Conservation (phyloP, 495 filamentous ascomycete genomes). For the Talaromyces wortmannii region DNA sequence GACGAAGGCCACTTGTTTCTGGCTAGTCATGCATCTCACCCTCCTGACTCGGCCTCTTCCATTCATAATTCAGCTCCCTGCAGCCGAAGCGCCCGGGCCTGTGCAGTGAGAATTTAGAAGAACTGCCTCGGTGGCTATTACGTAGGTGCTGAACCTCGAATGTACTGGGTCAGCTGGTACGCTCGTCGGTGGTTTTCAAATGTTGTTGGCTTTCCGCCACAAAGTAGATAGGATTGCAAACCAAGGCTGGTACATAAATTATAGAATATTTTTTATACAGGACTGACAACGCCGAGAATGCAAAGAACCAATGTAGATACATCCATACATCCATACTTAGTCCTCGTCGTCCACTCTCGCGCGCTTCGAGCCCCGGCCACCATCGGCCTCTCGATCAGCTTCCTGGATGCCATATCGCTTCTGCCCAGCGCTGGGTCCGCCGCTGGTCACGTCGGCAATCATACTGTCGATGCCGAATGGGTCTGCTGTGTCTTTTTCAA, state of each 20-base stretch:
- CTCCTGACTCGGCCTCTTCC: too few relatives aligned
- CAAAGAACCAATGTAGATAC: neutral
- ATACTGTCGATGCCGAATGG: slow-evolving; percentile 93
- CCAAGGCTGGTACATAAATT: too few relatives aligned
- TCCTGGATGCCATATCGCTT: slow-evolving; percentile 86
- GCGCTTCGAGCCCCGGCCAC: slow-evolving; percentile 60
- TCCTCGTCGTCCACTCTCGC: slow-evolving; percentile 75
- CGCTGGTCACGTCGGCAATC: slow-evolving; percentile 68
- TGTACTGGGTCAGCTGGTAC: too few relatives aligned
- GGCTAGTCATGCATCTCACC: too few relatives aligned
- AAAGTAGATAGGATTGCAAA: neutral
- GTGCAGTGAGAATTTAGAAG: neutral
- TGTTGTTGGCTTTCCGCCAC: neutral
- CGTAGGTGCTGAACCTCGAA: neutral
- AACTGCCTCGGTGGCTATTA: neutral
- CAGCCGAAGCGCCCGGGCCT: neutral
- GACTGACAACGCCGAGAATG: neutral
- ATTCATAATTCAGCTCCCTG: neutral
- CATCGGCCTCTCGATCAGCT: slow-evolving; percentile 34
- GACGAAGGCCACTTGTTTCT: neutral
- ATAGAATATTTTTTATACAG: too few relatives aligned
- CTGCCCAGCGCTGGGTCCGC: slow-evolving; percentile 38
- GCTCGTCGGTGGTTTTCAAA: neutral
- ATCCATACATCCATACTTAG: neutral
- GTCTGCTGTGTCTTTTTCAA: slow-evolving; percentile 86